A percentile compares a stretch with the other conserved stretches of the same genome.
Evolutionary conservation across 2,329 filamentous ascomycete species (phyloP).

Genomic region (Helminthosporium solani): DNA sequence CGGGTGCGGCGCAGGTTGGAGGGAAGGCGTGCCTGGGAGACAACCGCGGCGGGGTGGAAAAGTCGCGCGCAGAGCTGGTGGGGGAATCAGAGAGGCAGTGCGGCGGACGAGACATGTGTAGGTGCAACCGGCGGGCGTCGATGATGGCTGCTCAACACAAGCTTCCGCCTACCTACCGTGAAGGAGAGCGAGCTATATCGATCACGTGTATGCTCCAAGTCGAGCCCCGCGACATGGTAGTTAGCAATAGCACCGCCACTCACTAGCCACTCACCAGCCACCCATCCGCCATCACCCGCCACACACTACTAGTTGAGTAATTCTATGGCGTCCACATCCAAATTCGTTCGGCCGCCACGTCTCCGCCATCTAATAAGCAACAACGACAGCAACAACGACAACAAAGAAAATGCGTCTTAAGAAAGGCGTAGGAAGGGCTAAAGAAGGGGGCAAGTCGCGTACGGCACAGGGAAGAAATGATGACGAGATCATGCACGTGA

Average conservation of each 20-base stretch:
- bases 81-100: not conserved
- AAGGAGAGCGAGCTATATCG: too few relatives aligned
- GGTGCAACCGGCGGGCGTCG: not conserved
- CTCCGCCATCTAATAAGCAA: too few relatives aligned
- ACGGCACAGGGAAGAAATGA: constrained; percentile 44
- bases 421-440: constrained; percentile 11
- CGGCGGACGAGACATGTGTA: constrained; percentile 9
- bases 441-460: constrained; percentile 15
- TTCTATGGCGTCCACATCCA: not conserved
- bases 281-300: too few relatives aligned
- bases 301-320: too few relatives aligned
- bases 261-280: not conserved
- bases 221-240: too few relatives aligned
- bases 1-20: constrained; percentile 2
- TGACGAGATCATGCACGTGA: constrained; percentile 59
- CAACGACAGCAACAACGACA: constrained; percentile 1
- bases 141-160: not conserved
- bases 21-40: constrained; percentile 25
- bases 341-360: not conserved
- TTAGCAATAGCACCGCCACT: too few relatives aligned
- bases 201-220: too few relatives aligned
- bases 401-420: constrained; percentile 14
- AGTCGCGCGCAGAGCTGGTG: not conserved
- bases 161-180: too few relatives aligned
- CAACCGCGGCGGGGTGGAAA: too few relatives aligned